Evolutionary conservation across 2,329 filamentous ascomycete species (phyloP).

Genomic region (Fusarium chuoi): DNA sequence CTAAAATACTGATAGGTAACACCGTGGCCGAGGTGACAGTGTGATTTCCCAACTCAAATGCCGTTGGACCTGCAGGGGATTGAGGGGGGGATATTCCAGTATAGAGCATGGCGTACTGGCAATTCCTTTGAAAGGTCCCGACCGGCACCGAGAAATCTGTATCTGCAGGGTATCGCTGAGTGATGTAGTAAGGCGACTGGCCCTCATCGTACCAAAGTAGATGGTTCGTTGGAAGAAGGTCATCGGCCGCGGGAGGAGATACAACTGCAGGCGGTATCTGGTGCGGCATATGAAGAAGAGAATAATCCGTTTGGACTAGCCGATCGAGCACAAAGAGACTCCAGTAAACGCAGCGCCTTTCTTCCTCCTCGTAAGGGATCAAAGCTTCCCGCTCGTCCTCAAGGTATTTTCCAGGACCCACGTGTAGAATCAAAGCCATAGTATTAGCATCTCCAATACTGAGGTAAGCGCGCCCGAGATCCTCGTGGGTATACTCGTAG

Average conservation of each 20-base stretch:
- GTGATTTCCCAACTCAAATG: neutral
- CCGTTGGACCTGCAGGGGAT: neutral
- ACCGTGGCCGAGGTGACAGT: neutral
- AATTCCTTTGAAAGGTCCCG: conserved; percentile 50
- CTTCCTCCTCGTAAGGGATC: conserved; percentile 49
- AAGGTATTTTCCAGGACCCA: conserved; percentile 50
- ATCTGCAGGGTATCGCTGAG: conserved; percentile 41
- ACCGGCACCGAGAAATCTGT: conserved; percentile 44
- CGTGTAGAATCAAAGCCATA: conserved; percentile 47
- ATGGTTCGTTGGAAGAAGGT: conserved; percentile 48
- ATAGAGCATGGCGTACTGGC: conserved; percentile 49
- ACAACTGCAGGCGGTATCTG: conserved; percentile 48
- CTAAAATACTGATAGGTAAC: neutral
- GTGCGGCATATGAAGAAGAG: conserved; percentile 44
- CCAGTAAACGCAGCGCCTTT: conserved; percentile 55
- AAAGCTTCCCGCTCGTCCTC: conserved; percentile 41
- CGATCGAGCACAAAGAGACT: conserved; percentile 56
- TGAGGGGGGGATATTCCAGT: conserved; percentile 40
- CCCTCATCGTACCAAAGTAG: conserved; percentile 44
- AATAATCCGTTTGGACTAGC: conserved; percentile 46
- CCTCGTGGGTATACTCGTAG: conserved; percentile 57
- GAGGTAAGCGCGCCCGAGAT: conserved; percentile 53
- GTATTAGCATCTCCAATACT: conserved; percentile 54
- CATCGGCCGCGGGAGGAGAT: conserved; percentile 41
- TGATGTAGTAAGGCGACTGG: conserved; percentile 25